Base-by-base conservation (phyloP, 805 yeast species). In the Nakazawaea ernobii region DNA sequence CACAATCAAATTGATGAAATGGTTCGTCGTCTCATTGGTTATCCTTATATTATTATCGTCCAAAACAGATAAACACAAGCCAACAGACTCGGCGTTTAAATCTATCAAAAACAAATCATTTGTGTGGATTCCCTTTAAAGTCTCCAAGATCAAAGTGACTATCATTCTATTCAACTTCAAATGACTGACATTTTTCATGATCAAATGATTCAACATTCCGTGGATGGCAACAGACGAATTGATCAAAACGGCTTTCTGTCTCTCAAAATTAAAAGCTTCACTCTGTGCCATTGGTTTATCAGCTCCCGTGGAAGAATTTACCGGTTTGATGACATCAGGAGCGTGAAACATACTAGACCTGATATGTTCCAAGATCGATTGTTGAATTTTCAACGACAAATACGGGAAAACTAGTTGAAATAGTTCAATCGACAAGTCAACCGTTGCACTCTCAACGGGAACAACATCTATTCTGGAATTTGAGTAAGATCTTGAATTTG, bases 331-430 rank as follows among this genome's bases (percentile, higher is more conserved):
- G 39, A 53, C 66, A 56, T 29, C 72, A 65, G 28, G 78, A 69
- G 42, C 76, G 67, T 33, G 83, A 51, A 14, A 74, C 70, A 3
- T 37, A n/a, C 46, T 35, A 3, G 83, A 69, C 53, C 90, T 75
- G 52, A 94, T 64, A 46, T 82, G 86, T 57, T 92, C 97, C 17
- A 94, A 63, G n/a, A 94, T 71, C 1, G 97, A 89, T 49, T 84
- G 82, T 58, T 92, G 97, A 45, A 94, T 85, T 52, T 88, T 86
- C 4, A 79, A 65, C 7, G 91, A 79, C 54, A 92, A 74, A 49
- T 73, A 69, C 0, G 95, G 87, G 53, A 92, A 84, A 1, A 85
- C 71, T 8, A 75, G 59, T 5, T 86, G 79, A 59, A 90, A 87
- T 1, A 91, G 70, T 50, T 84, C 89, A 57, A 92, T 80, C 0